Conservation (phyloP, 179 eudicot species). For the Vitellaria paradoxa region DNA sequence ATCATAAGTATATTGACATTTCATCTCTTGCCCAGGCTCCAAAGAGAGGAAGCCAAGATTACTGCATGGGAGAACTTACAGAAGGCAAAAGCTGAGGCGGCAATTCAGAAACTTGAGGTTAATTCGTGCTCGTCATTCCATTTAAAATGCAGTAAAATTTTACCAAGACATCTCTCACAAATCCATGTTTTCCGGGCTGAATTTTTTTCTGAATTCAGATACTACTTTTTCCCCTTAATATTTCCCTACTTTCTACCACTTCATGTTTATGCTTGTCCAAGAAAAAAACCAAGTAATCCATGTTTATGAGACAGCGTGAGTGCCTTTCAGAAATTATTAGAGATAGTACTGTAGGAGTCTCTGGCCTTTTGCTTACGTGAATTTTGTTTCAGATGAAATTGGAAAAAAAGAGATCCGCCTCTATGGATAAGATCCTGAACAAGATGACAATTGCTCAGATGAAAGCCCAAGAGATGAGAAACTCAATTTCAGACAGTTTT, state of each 20-base stretch:
- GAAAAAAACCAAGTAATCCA: neutral
- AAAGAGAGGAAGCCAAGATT: constrained; percentile 87
- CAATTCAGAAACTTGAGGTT: constrained; percentile 85
- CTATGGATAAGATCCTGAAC: constrained; percentile 76
- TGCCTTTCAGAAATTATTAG: neutral
- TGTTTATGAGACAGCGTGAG: neutral
- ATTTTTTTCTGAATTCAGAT: neutral
- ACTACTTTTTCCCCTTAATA: neutral
- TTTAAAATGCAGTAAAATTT: neutral
- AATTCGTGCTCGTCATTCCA: neutral
- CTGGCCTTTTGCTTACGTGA: constrained; percentile 8
- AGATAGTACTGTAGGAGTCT: neutral
- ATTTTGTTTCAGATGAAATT: constrained; percentile 60
- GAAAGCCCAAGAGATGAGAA: constrained; percentile 83
- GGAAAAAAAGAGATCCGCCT: constrained; percentile 73
- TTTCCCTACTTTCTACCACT: neutral
- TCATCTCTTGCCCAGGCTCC: constrained; percentile 38
- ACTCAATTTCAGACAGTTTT: constrained; percentile 30
- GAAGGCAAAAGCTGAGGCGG: constrained; percentile 96
- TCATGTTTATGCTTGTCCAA: neutral
- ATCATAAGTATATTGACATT: neutral
- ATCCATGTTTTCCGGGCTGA: neutral
- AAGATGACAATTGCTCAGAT: constrained; percentile 62
- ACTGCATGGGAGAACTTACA: constrained; percentile 97
- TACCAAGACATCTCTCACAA: neutral